A percentile compares a stretch with the other conserved stretches of the same genome.
Conservation (phyloP, 192 early-diverging fungal species). For the Spinellus fusiger region DNA sequence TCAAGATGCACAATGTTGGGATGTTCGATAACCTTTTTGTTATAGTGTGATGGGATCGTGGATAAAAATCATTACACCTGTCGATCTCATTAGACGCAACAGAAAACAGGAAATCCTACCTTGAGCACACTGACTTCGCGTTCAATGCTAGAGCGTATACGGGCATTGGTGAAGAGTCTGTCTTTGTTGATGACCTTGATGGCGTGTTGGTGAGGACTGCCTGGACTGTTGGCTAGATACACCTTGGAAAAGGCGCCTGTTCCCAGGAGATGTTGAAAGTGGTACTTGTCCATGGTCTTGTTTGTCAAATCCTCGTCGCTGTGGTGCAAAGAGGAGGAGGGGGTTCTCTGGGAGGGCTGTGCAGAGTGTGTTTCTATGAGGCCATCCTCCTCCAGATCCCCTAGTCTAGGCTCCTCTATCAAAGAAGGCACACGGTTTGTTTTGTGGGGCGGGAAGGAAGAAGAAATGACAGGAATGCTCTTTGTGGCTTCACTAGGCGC, state of each 20-base stretch:
- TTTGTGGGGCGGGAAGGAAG: conserved; percentile 12
- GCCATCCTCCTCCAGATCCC: background rate
- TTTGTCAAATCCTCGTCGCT: background rate
- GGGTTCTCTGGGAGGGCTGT: background rate
- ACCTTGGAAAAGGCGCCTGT: conserved; percentile 34
- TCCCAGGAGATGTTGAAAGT: conserved; percentile 19
- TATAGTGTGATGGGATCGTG: background rate
- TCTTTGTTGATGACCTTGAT: conserved; percentile 31
- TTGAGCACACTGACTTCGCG: conserved; percentile 31
- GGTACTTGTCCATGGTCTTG: conserved; percentile 7
- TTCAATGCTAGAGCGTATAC: conserved; percentile 32
- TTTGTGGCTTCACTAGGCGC: background rate
- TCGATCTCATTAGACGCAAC: background rate
- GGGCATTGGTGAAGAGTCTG: conserved; percentile 18
- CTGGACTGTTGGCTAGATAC: conserved; percentile 20
- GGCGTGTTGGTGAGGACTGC: conserved; percentile 16
- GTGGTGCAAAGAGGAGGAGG: background rate
- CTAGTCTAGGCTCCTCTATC: conserved; percentile 1
- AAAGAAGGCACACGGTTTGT: conserved; percentile 16
- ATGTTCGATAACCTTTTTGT: conserved; percentile 48
- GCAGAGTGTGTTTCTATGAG: background rate
- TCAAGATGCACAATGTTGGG: conserved; percentile 60
- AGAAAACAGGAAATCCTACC: conserved; percentile 10
- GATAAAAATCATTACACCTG: background rate
- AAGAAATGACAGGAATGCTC: conserved; percentile 23